Evolutionary conservation across 352 stramenopile genomes (phyloP), one percentile per base, ranked within the genome.

Genomic region (Phytophthora tentaculata): DNA sequence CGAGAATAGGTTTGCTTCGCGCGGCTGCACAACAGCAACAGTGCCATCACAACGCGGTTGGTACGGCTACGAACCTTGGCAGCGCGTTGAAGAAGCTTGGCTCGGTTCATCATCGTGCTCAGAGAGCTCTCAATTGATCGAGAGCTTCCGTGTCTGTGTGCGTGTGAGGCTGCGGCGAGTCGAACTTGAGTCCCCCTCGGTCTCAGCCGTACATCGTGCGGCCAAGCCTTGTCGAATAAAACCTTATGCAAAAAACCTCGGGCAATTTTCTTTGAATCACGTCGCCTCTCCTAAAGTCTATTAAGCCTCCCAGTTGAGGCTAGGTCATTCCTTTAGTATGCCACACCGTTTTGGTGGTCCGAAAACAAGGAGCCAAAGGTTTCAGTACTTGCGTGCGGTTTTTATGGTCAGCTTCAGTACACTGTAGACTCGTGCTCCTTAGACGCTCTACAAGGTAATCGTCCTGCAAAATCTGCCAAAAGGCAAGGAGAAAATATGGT

Each of bases 51-150:
- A 5, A 16, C n/a, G 7, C 9, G 3, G 24, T 2, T n/a, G 17
- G 9, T 16, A 24, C 16, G 37, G 35, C 12, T 55, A 73, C 80
- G 47, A 45, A 93, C 84, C 84, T 93, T 91, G 67, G 84, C 83
- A 70, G 79, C 84, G 63, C 83, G 79, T 74, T 93, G 83, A 67
- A 86, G 72, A 72, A 93, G 76, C 69, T 82, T 81, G 61, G 81
- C 67, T 75, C 84, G 83, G 74, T 93, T 91, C 79, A 93, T 88
- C 74, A 74, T 90, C 49, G 77, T 86, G 66, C 56, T 67, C 73
- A 73, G 70, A 80, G 83, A 80, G 67, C 80, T 84, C 72, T 82
- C 74, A 57, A 53, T 64, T 17, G 45, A 64, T 71, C 59, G 43
- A 48, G 73, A 80, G 76, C 71, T 81, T 71, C 64, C 67, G 67